phyloP scores from a whole-genome alignment of 352 stramenopile genomes.

The Globisporangium takayamanum region DNA sequence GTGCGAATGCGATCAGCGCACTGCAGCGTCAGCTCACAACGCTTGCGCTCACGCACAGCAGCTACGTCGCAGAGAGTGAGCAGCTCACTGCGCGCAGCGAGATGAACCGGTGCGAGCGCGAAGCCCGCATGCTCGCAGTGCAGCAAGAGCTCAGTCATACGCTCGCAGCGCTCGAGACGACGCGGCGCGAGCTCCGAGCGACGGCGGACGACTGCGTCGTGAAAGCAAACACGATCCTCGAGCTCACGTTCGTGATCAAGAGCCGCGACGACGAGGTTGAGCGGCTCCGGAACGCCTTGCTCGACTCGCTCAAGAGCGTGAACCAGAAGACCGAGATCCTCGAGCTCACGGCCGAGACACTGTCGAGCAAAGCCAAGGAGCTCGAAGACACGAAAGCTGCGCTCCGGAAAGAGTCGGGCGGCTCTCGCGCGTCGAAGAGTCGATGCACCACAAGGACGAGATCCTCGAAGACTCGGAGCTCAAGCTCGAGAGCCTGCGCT shows the following conservation, averaged over 20 bases:
- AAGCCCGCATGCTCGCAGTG: constrained; percentile 21
- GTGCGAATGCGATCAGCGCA: constrained; percentile 12
- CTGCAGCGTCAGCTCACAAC: constrained; percentile 21
- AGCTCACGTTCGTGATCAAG: constrained; percentile 74
- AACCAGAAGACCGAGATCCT: constrained; percentile 64
- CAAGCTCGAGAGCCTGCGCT: constrained; percentile 55
- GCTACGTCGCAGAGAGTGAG: constrained; percentile 14
- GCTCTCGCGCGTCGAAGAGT: constrained; percentile 51
- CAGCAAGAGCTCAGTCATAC: constrained; percentile 16
- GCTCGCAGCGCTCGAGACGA: constrained; percentile 18
- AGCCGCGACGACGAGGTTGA: constrained; percentile 67
- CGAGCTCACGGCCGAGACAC: constrained; percentile 48
- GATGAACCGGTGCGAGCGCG: constrained; percentile 34
- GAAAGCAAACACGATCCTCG: constrained; percentile 56
- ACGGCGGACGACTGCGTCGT: constrained; percentile 35
- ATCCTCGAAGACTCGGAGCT: constrained; percentile 57
- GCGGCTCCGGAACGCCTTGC: constrained; percentile 34
- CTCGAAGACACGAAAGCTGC: constrained; percentile 47
- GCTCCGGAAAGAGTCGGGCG: constrained; percentile 45
- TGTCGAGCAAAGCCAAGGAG: constrained; percentile 56
- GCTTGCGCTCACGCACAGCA: constrained; percentile 11
- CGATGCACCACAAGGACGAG: constrained; percentile 48
- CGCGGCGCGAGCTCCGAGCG: constrained; percentile 21
- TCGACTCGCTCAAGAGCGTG: constrained; percentile 48
- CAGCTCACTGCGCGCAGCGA: constrained; percentile 27